Evolutionary conservation across 2,329 filamentous ascomycete species (phyloP), one percentile per base, ranked within the genome.

Genomic region (Xylariaceae sp.): DNA sequence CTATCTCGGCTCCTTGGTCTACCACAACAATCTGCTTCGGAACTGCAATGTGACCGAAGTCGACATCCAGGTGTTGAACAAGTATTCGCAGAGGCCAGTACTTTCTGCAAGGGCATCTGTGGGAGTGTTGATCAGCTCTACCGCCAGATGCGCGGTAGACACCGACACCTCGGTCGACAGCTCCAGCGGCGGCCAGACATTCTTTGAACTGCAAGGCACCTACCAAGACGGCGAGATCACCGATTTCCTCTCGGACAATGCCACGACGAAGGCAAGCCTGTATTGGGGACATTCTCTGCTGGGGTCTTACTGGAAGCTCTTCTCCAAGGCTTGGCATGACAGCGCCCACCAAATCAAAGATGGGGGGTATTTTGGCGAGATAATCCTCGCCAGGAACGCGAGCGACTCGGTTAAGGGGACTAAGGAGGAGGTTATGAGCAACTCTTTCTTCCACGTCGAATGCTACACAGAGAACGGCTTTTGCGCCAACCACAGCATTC

Each of bases 271-370:
- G 24, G 4, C 38, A 11, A 49, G 46, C 28, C 15, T 49, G 30
- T 47, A 24, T 18, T 49, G 46, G 46, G 46, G 40, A 0, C 12
- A 44, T 18, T 49, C 46, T 12, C 9, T 49, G 19, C 6, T 49
- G 12, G 9, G 4, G 1, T 11, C 44, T 12, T 49, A 49, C 38
- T 48, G 19, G 9, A 14, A 35, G 11, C 23, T 41, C 9, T 14
- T 36, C 18, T 12, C 31, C 11, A 8, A 36, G 2, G 36, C 38
- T 4, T 46, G 41, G n/a, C 38, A 13, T 9, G 30, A 41, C 13
- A 42, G 16, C 5, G 31, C 43, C 9, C 8, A 30, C 13, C 15
- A 8, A 11, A 27, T 28, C 11, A n/a, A 24, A 5, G 5, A 15
- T 6, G 18, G 13, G 5, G 18, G 4, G 13, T 36, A 46, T 32